Conservation (phyloP, 352 stramenopile species). For the Pythium rhizo-oryzae region DNA sequence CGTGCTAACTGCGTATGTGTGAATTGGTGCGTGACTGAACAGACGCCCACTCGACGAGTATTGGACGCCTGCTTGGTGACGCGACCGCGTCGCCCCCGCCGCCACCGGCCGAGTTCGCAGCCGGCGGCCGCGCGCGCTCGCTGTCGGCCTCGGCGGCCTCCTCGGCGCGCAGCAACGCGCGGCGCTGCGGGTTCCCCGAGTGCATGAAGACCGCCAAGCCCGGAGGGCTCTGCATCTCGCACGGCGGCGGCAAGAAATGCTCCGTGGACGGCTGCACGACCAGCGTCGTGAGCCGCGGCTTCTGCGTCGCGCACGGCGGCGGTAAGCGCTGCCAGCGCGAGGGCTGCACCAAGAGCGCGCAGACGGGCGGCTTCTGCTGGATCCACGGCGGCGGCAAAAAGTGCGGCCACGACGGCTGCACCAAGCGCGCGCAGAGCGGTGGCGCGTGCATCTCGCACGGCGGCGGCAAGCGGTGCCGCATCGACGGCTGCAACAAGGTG, state of each 20-base stretch:
- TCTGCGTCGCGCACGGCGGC: slow-evolving; percentile 63
- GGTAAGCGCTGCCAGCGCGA: slow-evolving; percentile 59
- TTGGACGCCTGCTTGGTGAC: slow-evolving; percentile 3
- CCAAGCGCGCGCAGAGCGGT: slow-evolving; percentile 45
- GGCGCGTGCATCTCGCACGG: slow-evolving; percentile 46
- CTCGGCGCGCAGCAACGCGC: slow-evolving; percentile 10
- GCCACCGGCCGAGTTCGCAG: neutral
- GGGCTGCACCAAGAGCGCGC: slow-evolving; percentile 52
- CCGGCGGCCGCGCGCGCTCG: neutral
- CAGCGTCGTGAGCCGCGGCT: slow-evolving; percentile 57
- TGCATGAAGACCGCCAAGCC: slow-evolving; percentile 52
- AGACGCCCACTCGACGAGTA: slow-evolving; percentile 11
- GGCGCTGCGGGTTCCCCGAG: slow-evolving; percentile 50
- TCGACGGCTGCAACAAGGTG: slow-evolving; percentile 59
- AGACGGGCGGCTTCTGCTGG: slow-evolving; percentile 57
- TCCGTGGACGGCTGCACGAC: slow-evolving; percentile 50
- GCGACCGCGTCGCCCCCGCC: no score
- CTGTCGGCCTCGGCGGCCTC: neutral
- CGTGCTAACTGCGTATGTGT: neutral
- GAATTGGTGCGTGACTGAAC: neutral
- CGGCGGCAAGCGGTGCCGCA: slow-evolving; percentile 56
- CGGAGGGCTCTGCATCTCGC: slow-evolving; percentile 55
- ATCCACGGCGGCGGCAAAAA: slow-evolving; percentile 59
- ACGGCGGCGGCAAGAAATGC: slow-evolving; percentile 60
- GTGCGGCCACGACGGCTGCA: slow-evolving; percentile 42